phyloP scores from a whole-genome alignment of 2,329 filamentous ascomycete species.

The Phyllosticta citrichinensis region DNA sequence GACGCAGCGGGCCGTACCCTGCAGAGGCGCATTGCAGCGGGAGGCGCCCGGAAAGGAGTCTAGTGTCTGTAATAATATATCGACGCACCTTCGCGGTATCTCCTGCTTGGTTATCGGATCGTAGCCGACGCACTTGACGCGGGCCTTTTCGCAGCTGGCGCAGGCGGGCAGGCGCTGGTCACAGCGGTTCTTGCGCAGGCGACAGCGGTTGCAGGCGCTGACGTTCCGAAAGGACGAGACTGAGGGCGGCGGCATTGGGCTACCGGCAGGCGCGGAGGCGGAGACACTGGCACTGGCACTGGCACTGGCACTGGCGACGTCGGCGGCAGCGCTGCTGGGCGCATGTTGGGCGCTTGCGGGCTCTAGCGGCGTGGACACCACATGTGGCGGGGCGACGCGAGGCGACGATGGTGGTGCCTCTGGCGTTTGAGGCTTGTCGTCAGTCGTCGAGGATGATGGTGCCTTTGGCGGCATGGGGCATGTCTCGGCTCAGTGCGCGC shows the following conservation, averaged over 20 bases:
- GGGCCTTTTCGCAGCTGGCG: slow-evolving; percentile 85
- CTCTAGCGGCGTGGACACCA: background rate
- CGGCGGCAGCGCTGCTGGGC: background rate
- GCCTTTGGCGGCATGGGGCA: background rate
- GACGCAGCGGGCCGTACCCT: background rate
- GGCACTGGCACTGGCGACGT: background rate
- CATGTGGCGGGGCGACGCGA: slow-evolving; percentile 1
- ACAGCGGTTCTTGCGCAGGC: slow-evolving; percentile 86
- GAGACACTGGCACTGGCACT: background rate
- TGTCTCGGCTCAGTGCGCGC: background rate
- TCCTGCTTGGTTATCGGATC: slow-evolving; percentile 94
- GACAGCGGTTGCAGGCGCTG: slow-evolving; percentile 87
- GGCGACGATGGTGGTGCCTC: background rate
- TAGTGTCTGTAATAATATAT: background rate
- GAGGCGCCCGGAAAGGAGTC: slow-evolving; percentile 5
- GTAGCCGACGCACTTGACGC: slow-evolving; percentile 84
- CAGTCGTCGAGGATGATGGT: background rate
- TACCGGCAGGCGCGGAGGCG: slow-evolving; percentile 18
- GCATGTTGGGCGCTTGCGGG: background rate
- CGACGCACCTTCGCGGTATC: slow-evolving; percentile 62
- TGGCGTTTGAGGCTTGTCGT: background rate
- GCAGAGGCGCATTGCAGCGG: slow-evolving; percentile 4
- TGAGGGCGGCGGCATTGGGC: slow-evolving; percentile 20
- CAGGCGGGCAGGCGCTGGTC: slow-evolving; percentile 89
- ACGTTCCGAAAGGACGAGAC: slow-evolving; percentile 45